These are phyloP conservation scores for Mucor racemosus DNA, from an alignment of 371 early-diverging fungal species.

Conservation along the genomic window DNA sequence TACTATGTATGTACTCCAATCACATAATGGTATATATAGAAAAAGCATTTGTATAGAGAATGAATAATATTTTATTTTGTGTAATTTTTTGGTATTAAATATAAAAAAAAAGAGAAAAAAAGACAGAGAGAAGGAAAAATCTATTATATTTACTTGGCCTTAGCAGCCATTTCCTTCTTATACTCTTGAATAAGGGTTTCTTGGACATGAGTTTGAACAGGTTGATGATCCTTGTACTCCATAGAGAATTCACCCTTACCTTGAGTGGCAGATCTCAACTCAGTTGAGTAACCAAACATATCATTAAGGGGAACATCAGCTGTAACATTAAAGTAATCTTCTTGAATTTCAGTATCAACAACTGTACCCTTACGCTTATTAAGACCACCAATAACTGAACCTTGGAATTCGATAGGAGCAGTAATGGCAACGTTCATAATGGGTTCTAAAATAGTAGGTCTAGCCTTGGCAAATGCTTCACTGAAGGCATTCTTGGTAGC, in stretches of 20 bases:
- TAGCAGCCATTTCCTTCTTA: constrained; percentile 33
- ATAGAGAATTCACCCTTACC: constrained; percentile 99
- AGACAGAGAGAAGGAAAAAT: background rate
- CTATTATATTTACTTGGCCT: constrained; percentile 24
- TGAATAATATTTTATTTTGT: background rate
- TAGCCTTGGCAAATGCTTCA: constrained; percentile 84
- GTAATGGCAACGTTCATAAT: constrained; percentile 95
- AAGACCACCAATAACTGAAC: constrained; percentile 87
- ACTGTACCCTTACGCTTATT: constrained; percentile 98
- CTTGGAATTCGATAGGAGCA: constrained; percentile 95
- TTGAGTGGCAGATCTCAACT: constrained; percentile 91
- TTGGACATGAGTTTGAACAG: constrained; percentile 84
- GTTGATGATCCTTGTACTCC: constrained; percentile 93
- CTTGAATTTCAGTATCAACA: constrained; percentile 90
- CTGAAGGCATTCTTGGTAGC: constrained; percentile 89
- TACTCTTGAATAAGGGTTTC: constrained; percentile 86
- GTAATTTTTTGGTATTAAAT: constrained; percentile 2
- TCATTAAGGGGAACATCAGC: constrained; percentile 94
- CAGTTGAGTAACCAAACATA: constrained; percentile 98
- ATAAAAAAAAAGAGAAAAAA: background rate
- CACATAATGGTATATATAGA: too few relatives aligned
- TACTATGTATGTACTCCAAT: too few relatives aligned
- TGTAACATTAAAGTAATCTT: constrained; percentile 86
- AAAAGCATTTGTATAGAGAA: background rate
- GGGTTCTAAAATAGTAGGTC: constrained; percentile 91